phyloP scores from a whole-genome alignment of 768 basidiomycete genomes.

The Amanita jacksonii region DNA sequence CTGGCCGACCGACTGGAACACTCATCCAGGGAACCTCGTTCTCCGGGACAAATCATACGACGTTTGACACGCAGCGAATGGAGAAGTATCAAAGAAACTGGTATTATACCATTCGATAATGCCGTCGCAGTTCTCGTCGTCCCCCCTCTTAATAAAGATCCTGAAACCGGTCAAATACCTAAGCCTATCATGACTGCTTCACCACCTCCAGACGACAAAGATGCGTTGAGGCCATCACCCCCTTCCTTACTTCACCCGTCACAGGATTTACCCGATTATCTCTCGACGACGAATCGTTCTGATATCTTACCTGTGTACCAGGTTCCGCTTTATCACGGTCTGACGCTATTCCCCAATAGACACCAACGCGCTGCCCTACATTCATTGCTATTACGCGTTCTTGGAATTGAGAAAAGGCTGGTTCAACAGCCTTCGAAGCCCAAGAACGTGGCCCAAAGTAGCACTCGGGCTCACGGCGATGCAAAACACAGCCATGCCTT shows the following conservation, averaged over 20 bases:
- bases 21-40: slow-evolving; percentile 14
- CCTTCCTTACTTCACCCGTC: slow-evolving; percentile 21
- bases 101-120: slow-evolving; percentile 36
- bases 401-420: slow-evolving; percentile 34
- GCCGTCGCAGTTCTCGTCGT: slow-evolving; percentile 63
- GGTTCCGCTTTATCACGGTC: slow-evolving; percentile 63
- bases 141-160: slow-evolving; percentile 53
- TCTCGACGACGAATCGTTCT: slow-evolving; percentile 8
- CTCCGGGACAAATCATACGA: slow-evolving; percentile 33
- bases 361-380: slow-evolving; percentile 54
- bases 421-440: slow-evolving; percentile 1
- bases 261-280: background rate
- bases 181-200: slow-evolving; percentile 26
- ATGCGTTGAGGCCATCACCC: slow-evolving; percentile 16
- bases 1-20: slow-evolving; percentile 35
- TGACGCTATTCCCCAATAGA: slow-evolving; percentile 51
- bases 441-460: background rate
- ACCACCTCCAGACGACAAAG: slow-evolving; percentile 18
- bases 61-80: slow-evolving; percentile 59
- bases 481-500: slow-evolving; percentile 62
- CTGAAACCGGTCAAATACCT: slow-evolving; percentile 34
- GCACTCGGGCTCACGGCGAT: slow-evolving; percentile 15
- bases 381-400: slow-evolving; percentile 34
- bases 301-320: slow-evolving; percentile 18
- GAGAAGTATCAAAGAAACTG: slow-evolving; percentile 34